A percentile compares a stretch with the other conserved stretches of the same genome.
Conservation (phyloP, 352 stramenopile species). For the Pythium phragmiticola region DNA sequence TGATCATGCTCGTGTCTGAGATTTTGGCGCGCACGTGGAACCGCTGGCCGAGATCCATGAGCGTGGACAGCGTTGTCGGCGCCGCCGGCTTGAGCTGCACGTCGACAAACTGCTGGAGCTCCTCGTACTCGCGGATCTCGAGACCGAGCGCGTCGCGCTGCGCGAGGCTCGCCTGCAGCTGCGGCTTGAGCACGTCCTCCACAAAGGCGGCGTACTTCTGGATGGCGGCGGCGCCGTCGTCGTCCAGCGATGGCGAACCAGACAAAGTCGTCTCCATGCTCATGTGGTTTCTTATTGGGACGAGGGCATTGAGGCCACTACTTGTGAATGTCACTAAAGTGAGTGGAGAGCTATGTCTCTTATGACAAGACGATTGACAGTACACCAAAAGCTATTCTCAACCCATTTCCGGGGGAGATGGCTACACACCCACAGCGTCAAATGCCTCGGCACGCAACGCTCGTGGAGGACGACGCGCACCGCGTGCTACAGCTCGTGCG, state of each 20-base stretch:
- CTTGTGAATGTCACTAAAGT: slow-evolving; percentile 8
- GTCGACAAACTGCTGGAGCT: slow-evolving; percentile 48
- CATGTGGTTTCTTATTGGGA: background rate
- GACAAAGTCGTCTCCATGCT: background rate
- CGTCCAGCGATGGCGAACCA: background rate
- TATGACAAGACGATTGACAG: slow-evolving; percentile 12
- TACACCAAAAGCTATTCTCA: slow-evolving; percentile 2
- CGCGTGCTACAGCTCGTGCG: slow-evolving; percentile 51
- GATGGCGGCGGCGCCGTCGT: slow-evolving; percentile 32
- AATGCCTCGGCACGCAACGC: slow-evolving; percentile 12
- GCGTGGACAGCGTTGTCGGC: slow-evolving; percentile 21
- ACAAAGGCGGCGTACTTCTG: slow-evolving; percentile 68
- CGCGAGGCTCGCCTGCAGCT: slow-evolving; percentile 58
- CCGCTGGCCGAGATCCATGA: slow-evolving; percentile 70
- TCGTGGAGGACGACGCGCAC: slow-evolving; percentile 56
- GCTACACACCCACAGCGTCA: slow-evolving; percentile 10
- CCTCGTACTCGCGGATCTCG: slow-evolving; percentile 68
- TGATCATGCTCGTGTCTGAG: slow-evolving; percentile 51
- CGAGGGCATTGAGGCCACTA: background rate
- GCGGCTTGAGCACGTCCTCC: slow-evolving; percentile 65
- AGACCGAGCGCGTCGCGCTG: slow-evolving; percentile 44
- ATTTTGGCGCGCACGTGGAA: slow-evolving; percentile 79
- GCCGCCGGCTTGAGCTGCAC: slow-evolving; percentile 24
- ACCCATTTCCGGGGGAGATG: slow-evolving; percentile 11
- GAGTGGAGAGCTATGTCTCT: background rate